Evolutionary conservation across 1,139 yeast genomes (phyloP).

Genomic region (Diutina siamensis): DNA sequence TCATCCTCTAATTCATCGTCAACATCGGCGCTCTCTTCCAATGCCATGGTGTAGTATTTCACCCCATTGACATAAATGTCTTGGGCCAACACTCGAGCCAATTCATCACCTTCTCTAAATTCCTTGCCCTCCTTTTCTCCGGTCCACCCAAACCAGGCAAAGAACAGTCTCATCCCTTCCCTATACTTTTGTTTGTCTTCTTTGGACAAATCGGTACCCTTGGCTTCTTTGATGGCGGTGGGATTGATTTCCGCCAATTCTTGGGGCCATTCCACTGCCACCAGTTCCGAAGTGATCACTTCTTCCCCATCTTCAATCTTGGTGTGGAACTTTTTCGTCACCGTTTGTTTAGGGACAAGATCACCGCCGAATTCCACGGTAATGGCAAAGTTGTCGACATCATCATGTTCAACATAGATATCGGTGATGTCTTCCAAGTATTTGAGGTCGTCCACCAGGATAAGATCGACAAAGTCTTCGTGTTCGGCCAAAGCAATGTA

Average conservation of each 20-base stretch:
- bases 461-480: conserved; percentile 63
- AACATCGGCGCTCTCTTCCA: conserved; percentile 39
- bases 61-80: conserved; percentile 65
- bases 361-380: conserved; percentile 35
- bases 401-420: conserved; percentile 40
- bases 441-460: conserved; percentile 56
- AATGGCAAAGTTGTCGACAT: conserved; percentile 33
- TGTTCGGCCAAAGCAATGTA: conserved; percentile 65
- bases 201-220: conserved; percentile 22
- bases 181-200: conserved; percentile 53
- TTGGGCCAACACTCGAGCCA: conserved; percentile 50
- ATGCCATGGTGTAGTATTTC: conserved; percentile 62
- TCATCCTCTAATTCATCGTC: conserved; percentile 41
- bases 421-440: conserved; percentile 50
- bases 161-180: conserved; percentile 61
- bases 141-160: conserved; percentile 70
- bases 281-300: conserved; percentile 37
- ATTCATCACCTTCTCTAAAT: conserved; percentile 59
- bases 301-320: conserved; percentile 40
- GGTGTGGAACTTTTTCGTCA: conserved; percentile 41
- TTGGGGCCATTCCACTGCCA: conserved; percentile 47
- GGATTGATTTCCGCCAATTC: conserved; percentile 47
- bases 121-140: conserved; percentile 65
- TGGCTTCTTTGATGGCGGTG: conserved; percentile 23
- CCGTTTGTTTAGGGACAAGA: conserved; percentile 37